A percentile compares a stretch with the other conserved stretches of the same genome.
Evolutionary conservation across 441 rosid species (phyloP).

Genomic region (Jatropha podagrica): DNA sequence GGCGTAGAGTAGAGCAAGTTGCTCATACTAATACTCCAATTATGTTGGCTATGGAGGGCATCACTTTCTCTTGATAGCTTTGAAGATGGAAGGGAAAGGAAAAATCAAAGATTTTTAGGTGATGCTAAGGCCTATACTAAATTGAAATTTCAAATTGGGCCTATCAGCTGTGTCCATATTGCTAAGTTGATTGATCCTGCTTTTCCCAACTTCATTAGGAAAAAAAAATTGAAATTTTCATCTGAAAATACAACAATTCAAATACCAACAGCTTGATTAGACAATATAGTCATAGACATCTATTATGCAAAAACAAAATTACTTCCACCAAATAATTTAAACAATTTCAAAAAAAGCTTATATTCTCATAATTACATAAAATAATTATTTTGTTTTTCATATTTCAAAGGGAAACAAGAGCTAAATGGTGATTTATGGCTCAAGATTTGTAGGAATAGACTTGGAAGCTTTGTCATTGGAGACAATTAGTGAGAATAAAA

Average conservation of each 20-base stretch:
- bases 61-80: no score
- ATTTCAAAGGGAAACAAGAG: not conserved
- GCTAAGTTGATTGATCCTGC: not conserved
- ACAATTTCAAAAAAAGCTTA: no score
- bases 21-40: no score
- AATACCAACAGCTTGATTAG: not conserved
- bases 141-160: not conserved
- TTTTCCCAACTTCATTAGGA: not conserved
- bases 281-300: not conserved
- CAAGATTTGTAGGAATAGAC: constrained; percentile 1
- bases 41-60: no score
- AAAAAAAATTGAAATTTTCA: not conserved
- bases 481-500: not conserved
- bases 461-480: constrained; percentile 19
- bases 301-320: not conserved
- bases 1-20: no score
- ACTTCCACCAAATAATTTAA: no score
- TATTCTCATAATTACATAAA: no score
- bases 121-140: not conserved
- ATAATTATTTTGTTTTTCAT: no score
- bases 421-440: not conserved
- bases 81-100: not conserved
- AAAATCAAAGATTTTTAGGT: not conserved
- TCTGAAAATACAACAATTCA: no score
- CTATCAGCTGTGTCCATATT: not conserved